These are phyloP conservation scores for Rhamnella rubrinervis DNA, from an alignment of 331 rosid species.

Conservation along the genomic window DNA sequence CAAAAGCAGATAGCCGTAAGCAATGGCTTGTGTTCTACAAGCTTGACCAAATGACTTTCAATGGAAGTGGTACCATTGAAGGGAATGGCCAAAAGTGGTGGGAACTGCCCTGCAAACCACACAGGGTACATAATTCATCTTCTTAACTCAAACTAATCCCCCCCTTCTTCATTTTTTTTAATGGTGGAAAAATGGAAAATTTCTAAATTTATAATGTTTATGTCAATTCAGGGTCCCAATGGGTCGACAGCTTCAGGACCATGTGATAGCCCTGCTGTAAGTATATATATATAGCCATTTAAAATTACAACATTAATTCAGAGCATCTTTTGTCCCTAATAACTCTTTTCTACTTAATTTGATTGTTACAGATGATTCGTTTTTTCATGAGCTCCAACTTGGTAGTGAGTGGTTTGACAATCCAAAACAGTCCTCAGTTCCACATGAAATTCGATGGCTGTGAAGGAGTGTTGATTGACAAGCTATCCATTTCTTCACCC, in stretches of 20 bases:
- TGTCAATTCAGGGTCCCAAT: conserved; percentile 68
- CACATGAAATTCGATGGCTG: conserved; percentile 92
- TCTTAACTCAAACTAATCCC: background rate
- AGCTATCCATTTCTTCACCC: conserved; percentile 74
- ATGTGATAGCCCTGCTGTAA: conserved; percentile 90
- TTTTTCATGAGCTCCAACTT: conserved; percentile 91
- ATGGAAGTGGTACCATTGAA: conserved; percentile 84
- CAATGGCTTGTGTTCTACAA: conserved; percentile 94
- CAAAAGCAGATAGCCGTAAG: conserved; percentile 57
- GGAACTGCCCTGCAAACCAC: conserved; percentile 99
- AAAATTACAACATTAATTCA: conserved; percentile 5
- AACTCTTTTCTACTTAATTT: background rate
- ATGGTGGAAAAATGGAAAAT: background rate
- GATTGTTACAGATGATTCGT: conserved; percentile 57
- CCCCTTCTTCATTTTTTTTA: background rate
- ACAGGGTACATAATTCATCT: conserved; percentile 54
- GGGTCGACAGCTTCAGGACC: conserved; percentile 72
- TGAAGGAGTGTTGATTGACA: conserved; percentile 69
- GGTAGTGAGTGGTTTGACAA: conserved; percentile 55
- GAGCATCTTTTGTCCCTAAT: background rate
- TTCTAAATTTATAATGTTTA: background rate
- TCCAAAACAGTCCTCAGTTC: conserved; percentile 84
- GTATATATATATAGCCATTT: conserved; percentile 16
- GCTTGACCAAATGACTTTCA: conserved; percentile 75
- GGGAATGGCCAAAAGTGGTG: conserved; percentile 98